These are phyloP conservation scores for Kuraishia capsulata DNA, from an alignment of 805 yeast genomes.

Conservation along the genomic window DNA sequence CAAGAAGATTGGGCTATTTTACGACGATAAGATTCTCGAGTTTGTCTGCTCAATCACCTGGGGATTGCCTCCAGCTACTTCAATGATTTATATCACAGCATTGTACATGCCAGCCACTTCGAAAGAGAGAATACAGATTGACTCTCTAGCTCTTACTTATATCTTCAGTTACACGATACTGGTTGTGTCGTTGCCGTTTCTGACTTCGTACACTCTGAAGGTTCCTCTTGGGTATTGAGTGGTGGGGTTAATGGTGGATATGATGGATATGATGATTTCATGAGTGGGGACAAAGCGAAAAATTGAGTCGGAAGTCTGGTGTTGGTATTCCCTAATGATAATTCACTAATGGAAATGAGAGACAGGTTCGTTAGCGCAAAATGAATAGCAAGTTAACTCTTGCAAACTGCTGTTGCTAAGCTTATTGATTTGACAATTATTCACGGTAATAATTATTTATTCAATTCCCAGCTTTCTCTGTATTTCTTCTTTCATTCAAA, in stretches of 20 bases:
- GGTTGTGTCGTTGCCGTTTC: conserved; percentile 63
- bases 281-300: no score
- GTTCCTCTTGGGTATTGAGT: conserved; percentile 31
- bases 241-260: no score
- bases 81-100: conserved; percentile 83
- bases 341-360: no score
- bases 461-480: conserved; percentile 4
- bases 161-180: conserved; percentile 66
- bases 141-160: conserved; percentile 70
- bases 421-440: no score
- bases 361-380: no score
- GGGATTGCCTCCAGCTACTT: conserved; percentile 83
- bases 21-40: conserved; percentile 47
- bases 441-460: neutral
- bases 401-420: no score
- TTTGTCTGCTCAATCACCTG: conserved; percentile 69
- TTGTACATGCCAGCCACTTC: conserved; percentile 64
- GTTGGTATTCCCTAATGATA: no score
- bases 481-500: conserved; percentile 32
- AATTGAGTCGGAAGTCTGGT: no score
- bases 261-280: no score
- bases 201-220: conserved; percentile 60
- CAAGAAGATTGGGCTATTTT: conserved; percentile 54
- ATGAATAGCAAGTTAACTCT: no score
- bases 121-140: conserved; percentile 59